Conservation (phyloP, 169 alveolate species). For the Toxoplasma gondii region DNA sequence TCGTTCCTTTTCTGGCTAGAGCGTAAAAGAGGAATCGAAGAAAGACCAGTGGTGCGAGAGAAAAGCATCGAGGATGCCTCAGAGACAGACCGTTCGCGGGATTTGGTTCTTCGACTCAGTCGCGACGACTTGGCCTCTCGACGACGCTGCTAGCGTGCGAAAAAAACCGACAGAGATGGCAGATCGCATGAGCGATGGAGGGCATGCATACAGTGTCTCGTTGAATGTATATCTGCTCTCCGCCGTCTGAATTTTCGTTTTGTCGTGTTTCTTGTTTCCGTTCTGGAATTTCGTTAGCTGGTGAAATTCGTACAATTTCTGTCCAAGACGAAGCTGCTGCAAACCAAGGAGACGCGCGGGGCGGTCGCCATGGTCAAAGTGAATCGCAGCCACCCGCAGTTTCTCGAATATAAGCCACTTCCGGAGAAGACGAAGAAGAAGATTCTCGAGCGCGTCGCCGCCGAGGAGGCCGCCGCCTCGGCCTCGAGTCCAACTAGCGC, state of each 20-base stretch:
- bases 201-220: background rate
- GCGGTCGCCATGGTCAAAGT: slow-evolving; percentile 42
- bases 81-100: too few species aligned
- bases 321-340: slow-evolving; percentile 53
- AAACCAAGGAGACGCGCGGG: slow-evolving; percentile 59
- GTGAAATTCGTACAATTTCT: slow-evolving; percentile 41
- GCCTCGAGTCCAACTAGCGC: slow-evolving; percentile 14
- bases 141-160: too few species aligned
- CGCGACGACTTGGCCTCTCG: too few species aligned
- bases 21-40: background rate
- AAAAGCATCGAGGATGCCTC: too few species aligned
- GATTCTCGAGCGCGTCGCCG: slow-evolving; percentile 26
- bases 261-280: too few species aligned
- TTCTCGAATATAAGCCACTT: slow-evolving; percentile 33
- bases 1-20: too few species aligned
- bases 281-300: slow-evolving; percentile 27
- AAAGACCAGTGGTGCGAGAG: too few species aligned
- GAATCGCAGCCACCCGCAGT: slow-evolving; percentile 55
- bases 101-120: too few species aligned
- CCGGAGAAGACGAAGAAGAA: slow-evolving; percentile 45
- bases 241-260: too few species aligned
- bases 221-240: too few species aligned
- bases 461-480: slow-evolving; percentile 22
- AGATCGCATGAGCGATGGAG: too few species aligned
- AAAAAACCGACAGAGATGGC: too few species aligned